Evolutionary conservation across 164 flowering plant genomes (phyloP).

Genomic region (Vitis cinerea): DNA sequence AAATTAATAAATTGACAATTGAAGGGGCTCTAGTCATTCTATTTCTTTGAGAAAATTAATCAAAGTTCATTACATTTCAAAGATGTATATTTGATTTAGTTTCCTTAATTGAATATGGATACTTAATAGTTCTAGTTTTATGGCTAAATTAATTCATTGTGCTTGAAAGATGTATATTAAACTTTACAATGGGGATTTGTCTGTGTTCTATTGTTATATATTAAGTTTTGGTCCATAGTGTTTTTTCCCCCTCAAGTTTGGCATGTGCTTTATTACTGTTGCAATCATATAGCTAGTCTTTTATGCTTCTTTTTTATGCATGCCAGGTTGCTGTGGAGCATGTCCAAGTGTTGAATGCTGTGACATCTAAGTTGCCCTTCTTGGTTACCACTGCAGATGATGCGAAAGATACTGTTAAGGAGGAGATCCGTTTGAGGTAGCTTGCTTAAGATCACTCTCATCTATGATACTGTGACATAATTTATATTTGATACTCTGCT

Average conservation of each 20-base stretch:
- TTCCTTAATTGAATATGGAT: no score
- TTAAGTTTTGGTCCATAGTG: no score
- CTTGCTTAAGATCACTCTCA: background rate
- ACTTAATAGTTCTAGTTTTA: no score
- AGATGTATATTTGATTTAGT: no score
- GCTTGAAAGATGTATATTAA: no score
- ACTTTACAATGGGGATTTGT: no score
- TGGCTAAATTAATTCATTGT: no score
- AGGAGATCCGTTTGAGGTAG: slow-evolving; percentile 90
- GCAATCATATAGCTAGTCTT: background rate
- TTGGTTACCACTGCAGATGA: slow-evolving; percentile 80
- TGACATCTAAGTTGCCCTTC: slow-evolving; percentile 75
- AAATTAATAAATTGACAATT: no score
- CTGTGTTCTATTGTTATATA: no score
- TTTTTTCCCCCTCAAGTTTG: background rate
- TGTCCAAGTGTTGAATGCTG: slow-evolving; percentile 78
- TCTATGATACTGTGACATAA: background rate
- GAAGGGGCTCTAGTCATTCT: no score
- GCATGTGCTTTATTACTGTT: background rate
- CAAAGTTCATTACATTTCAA: no score
- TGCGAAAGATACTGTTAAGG: slow-evolving; percentile 69
- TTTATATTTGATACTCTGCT: background rate
- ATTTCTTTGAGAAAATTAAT: no score
- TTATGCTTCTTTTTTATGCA: background rate
- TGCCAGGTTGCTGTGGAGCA: slow-evolving; percentile 82